Conservation (phyloP, 768 basidiomycete genomes). For the Mycena venus region DNA sequence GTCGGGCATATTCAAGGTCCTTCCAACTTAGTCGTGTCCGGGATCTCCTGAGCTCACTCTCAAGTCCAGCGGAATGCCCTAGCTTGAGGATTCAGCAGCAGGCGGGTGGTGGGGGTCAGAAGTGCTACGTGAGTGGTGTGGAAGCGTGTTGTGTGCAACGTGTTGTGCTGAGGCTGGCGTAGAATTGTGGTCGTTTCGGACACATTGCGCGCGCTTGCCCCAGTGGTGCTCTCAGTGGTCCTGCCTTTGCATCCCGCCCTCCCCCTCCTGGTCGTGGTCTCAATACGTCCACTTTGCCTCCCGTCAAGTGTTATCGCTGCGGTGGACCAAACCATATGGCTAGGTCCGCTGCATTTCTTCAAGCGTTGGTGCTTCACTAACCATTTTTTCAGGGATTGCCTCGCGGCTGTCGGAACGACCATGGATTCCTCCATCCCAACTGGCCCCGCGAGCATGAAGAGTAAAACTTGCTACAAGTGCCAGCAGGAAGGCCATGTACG, state of each 20-base stretch:
- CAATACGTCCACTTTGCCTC: slow-evolving; percentile 82
- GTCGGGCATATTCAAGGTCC: slow-evolving; percentile 81
- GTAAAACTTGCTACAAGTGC: slow-evolving; percentile 91
- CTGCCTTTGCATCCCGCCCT: slow-evolving; percentile 73
- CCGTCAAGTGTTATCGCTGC: slow-evolving; percentile 91
- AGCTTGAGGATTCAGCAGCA: slow-evolving; percentile 78
- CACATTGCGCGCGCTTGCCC: slow-evolving; percentile 87
- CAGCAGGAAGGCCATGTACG: slow-evolving; percentile 90
- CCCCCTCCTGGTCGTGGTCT: slow-evolving; percentile 82
- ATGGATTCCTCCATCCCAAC: slow-evolving; percentile 56
- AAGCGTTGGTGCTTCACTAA: slow-evolving; percentile 5
- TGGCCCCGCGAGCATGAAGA: slow-evolving; percentile 63
- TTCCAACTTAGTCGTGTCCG: not conserved
- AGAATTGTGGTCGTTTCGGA: slow-evolving; percentile 88
- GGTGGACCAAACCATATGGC: slow-evolving; percentile 92
- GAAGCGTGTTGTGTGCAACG: not conserved
- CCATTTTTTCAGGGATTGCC: slow-evolving; percentile 73
- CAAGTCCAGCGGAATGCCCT: slow-evolving; percentile 79
- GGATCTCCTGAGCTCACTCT: not conserved
- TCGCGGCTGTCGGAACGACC: slow-evolving; percentile 76
- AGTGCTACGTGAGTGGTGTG: slow-evolving; percentile 79
- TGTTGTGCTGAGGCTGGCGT: slow-evolving; percentile 26
- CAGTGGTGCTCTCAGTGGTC: slow-evolving; percentile 55
- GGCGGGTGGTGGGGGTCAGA: slow-evolving; percentile 68
- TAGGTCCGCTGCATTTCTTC: slow-evolving; percentile 56